Percentiles rank a stretch among this genome's conserved stretches.
phyloP scores from a whole-genome alignment of 371 early-diverging fungal species.

The Mucor irregularis region DNA sequence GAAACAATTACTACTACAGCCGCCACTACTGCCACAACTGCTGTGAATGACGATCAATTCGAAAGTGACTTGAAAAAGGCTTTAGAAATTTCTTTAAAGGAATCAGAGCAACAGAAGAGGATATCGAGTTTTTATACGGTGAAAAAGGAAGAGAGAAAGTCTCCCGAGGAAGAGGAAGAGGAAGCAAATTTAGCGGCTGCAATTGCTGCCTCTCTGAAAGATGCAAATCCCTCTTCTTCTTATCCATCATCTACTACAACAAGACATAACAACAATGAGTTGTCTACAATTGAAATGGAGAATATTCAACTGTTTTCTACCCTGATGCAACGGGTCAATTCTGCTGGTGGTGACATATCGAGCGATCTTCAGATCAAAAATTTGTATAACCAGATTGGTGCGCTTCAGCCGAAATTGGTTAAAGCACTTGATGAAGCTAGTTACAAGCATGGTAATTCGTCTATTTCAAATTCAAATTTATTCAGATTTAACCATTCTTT shows the following conservation, averaged over 20 bases:
- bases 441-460: conserved; percentile 47
- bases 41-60: conserved; percentile 47
- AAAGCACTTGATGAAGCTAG: conserved; percentile 66
- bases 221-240: conserved; percentile 45
- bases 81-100: conserved; percentile 82
- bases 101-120: conserved; percentile 55
- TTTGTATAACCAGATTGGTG: conserved; percentile 69
- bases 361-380: conserved; percentile 64
- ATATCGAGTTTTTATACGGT: not conserved
- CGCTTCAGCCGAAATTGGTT: conserved; percentile 70
- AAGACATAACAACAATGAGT: conserved; percentile 20
- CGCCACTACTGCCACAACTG: not conserved
- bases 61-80: conserved; percentile 88
- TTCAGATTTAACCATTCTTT: conserved; percentile 17
- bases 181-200: conserved; percentile 90
- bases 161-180: conserved; percentile 49
- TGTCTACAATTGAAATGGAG: conserved; percentile 66
- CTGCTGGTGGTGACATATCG: conserved; percentile 49
- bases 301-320: conserved; percentile 71
- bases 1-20: conserved; percentile 5
- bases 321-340: conserved; percentile 63
- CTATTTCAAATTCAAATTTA: not conserved
- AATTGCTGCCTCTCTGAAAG: conserved; percentile 88
- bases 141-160: not conserved
- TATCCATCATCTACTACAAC: too few relatives aligned